Base-by-base conservation (phyloP, 176 grass and related monocot genomes). In the Raddia distichophylla region DNA sequence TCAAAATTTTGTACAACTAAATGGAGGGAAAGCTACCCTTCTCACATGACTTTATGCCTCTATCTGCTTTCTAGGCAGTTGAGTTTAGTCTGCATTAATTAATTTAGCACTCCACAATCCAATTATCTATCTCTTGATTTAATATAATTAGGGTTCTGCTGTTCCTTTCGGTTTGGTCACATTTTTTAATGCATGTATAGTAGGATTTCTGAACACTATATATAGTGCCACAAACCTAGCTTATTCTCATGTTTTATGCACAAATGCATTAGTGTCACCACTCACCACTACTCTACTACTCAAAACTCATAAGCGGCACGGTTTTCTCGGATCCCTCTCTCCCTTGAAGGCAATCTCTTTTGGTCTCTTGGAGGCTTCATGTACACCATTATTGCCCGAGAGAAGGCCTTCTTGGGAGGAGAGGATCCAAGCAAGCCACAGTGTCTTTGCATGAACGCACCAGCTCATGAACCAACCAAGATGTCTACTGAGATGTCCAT, bases 261-360 rank as follows among this genome's bases (percentile, higher is more conserved):
- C 2, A 77, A 17, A 77, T 47, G 8, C 44, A 77, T 63, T 45
- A 19, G 52, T 81, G 55, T 16, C 19, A 56, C 34, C 10, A n/a
- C 49, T 55, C 7, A 18, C 20, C 18, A 40, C 4, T 74, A 18
- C n/a, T 61, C 20, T 46, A 4, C 32, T 69, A n/a, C 47, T 44
- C 47, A 32, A 88, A 88, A 17, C 15, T 18, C 54, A 80, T 71
- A 64, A 64, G 8, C 44, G 83, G 83, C 78, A 73, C 70, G 58
- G 72, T 47, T 85, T 67, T 77, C 78, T 89, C 78, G 87, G 78
- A 75, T 86, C 75, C 51, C 83, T 89, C 87, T 89, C 82, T 89
- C 87, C 82, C 83, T 89, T 56, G 83, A 82, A 89, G 83, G 83
- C 83, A 82, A 5, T 76, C 78, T 82, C 14, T 20, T 37, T 52